A percentile compares a stretch with the other conserved stretches of the same genome.
These are phyloP conservation scores for Oryza glaberrima DNA, from an alignment of 176 grass and related monocot genomes.

Conservation along the genomic window DNA sequence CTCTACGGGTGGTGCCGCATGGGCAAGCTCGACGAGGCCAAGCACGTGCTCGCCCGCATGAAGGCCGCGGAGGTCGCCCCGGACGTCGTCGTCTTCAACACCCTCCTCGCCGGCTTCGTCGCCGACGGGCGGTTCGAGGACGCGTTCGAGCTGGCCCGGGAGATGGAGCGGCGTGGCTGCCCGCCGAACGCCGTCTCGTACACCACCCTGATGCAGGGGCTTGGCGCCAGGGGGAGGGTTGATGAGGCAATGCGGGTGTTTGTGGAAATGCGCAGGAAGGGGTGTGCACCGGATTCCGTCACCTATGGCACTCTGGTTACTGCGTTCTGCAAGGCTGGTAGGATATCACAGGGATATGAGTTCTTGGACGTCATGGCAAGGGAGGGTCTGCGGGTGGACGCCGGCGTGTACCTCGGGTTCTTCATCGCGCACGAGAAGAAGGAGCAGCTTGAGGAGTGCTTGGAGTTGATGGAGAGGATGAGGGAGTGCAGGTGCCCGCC, in stretches of 20 bases:
- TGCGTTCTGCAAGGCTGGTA: constrained; percentile 80
- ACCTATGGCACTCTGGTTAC: constrained; percentile 71
- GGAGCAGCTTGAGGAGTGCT: constrained; percentile 83
- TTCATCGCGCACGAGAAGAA: constrained; percentile 77
- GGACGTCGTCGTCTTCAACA: constrained; percentile 88
- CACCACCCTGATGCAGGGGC: constrained; percentile 92
- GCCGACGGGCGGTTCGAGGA: constrained; percentile 85
- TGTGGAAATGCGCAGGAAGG: constrained; percentile 93
- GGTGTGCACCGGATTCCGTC: constrained; percentile 62
- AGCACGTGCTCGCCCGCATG: constrained; percentile 85
- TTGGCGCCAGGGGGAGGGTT: constrained; percentile 70
- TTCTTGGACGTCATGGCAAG: constrained; percentile 69
- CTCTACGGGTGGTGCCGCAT: constrained; percentile 94
- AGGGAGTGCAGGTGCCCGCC: constrained; percentile 57
- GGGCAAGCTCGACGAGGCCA: constrained; percentile 90
- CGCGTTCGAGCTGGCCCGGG: constrained; percentile 64
- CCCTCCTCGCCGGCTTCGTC: constrained; percentile 78
- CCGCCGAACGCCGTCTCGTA: constrained; percentile 84
- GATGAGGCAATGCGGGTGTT: constrained; percentile 89
- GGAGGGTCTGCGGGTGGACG: constrained; percentile 65
- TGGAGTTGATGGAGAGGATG: constrained; percentile 87
- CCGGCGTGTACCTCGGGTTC: constrained; percentile 64
- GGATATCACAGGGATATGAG: constrained; percentile 71
- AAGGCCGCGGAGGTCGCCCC: constrained; percentile 64
- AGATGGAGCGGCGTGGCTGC: constrained; percentile 75